These are phyloP conservation scores for Chlamydomonas urium DNA, from an alignment of 139 green algal species.

Conservation along the genomic window DNA sequence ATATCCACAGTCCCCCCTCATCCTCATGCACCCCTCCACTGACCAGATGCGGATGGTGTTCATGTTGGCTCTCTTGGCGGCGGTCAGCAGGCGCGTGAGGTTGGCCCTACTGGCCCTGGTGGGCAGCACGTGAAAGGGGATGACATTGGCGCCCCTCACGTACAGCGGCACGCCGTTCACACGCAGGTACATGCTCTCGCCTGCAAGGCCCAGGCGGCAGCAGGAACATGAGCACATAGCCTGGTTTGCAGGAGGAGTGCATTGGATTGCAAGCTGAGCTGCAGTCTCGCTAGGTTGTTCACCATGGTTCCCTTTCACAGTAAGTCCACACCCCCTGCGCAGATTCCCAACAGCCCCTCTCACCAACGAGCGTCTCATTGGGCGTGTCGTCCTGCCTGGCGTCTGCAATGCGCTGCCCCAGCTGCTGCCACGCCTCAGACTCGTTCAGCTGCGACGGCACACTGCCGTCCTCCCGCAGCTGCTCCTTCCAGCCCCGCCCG, in stretches of 20 bases:
- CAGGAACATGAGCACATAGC: background rate
- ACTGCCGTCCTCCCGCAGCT: too few species aligned
- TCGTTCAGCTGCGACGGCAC: too few species aligned
- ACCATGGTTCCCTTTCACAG: too few species aligned
- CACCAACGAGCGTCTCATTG: background rate
- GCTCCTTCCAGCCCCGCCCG: too few species aligned
- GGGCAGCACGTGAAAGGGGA: conserved; percentile 59
- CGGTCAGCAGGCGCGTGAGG: conserved; percentile 37
- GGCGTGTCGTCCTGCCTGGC: conserved; percentile 7
- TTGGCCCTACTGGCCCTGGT: conserved; percentile 6
- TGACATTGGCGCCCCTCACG: conserved; percentile 62
- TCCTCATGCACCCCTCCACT: too few species aligned
- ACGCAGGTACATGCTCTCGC: conserved; percentile 68
- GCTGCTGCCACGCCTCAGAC: too few species aligned
- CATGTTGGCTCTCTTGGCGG: conserved; percentile 53
- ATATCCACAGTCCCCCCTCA: too few species aligned
- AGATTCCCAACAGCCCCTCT: too few species aligned
- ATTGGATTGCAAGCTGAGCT: background rate
- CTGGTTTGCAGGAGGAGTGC: background rate
- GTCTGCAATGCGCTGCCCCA: background rate
- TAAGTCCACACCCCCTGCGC: too few species aligned
- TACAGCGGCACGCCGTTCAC: conserved; percentile 70
- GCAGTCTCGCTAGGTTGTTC: too few species aligned
- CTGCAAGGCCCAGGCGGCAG: conserved; percentile 16
- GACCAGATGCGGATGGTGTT: conserved; percentile 81